phyloP scores from a whole-genome alignment of 73 alveolate species.

The Paramecium tetraurelia region DNA sequence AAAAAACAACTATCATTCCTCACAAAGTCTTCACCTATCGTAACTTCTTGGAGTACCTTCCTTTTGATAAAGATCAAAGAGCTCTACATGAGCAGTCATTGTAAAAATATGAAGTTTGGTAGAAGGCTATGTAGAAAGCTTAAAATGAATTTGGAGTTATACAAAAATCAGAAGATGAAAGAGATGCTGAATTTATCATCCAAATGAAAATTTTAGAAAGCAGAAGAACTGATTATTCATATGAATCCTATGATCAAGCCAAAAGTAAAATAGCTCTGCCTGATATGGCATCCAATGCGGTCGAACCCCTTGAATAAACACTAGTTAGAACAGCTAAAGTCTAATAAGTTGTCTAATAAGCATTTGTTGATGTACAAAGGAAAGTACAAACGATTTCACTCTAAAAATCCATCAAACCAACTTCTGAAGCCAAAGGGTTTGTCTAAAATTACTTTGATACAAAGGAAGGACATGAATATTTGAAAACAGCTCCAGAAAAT shows the following conservation, averaged over 20 bases:
- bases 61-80: slow-evolving; percentile 52
- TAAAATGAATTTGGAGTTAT: slow-evolving; percentile 59
- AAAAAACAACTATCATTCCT: slow-evolving; percentile 39
- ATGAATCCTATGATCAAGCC: slow-evolving; percentile 54
- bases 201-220: slow-evolving; percentile 58
- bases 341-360: neutral
- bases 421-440: slow-evolving; percentile 28
- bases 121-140: slow-evolving; percentile 37
- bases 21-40: slow-evolving; percentile 52
- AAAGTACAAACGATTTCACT: neutral
- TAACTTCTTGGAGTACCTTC: slow-evolving; percentile 54
- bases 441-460: slow-evolving; percentile 57
- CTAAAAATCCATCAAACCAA: neutral
- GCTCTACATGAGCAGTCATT: slow-evolving; percentile 50
- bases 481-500: slow-evolving; percentile 42
- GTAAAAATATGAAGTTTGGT: slow-evolving; percentile 60
- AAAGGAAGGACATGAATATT: slow-evolving; percentile 38
- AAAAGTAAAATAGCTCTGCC: slow-evolving; percentile 1
- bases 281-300: neutral
- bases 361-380: slow-evolving; percentile 19
- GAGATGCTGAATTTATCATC: slow-evolving; percentile 62
- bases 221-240: slow-evolving; percentile 53
- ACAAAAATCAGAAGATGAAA: slow-evolving; percentile 60
- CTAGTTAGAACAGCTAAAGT: neutral
- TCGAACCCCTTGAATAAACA: neutral